Base-by-base conservation (phyloP, 345 rosid species). In the Brassica incana region DNA sequence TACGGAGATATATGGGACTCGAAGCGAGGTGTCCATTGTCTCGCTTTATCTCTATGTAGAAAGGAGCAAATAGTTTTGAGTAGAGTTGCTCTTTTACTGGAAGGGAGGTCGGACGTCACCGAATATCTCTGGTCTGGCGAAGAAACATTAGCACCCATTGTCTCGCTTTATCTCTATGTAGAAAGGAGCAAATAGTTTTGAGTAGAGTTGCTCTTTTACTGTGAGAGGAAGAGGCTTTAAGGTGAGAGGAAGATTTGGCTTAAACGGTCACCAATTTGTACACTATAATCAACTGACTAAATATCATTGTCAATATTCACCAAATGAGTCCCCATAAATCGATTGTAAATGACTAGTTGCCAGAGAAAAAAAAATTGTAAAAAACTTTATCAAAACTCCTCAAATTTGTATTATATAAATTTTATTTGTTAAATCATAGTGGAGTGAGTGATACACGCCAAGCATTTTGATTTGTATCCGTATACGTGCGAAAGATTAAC, bases 101-200 rank as follows among this genome's bases (percentile, higher is more conserved):
- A 32, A 45, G 30, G 66, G 54, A 69, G 29, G 5, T 64, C 72
- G 20, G 52, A 5, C 2, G 64, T 56, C 48, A 30, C 65, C 16
- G 50, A 73, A 61, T 3, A 48, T 11, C 29, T 69, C 60, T 68
- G 65, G 35, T 62, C 33, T 10, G 79, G 50, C 30, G 70, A 48
- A 69, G 78, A 83, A 56, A 32, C 20, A 6, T 50, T 61, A 60
- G 80, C 69, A 73, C 82, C 81, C 88, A 86, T 82, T 12, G 61
- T 77, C 68, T 63, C 10, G 23, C 9, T 35, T 23, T 66, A 36
- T 77, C 38, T 14, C 59, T 15, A 15, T 8, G 25, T 3, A 10
- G 58, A 77, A 64, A 77, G 59, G 40, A 71, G 14, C 33, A n/a
- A 64, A 63, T 27, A 2, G 43, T 64, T 64, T 71, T 64, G 6